These are phyloP conservation scores for Fomitiporia mediterranea DNA, from an alignment of 1,284 basidiomycete species.

Conservation along the genomic window DNA sequence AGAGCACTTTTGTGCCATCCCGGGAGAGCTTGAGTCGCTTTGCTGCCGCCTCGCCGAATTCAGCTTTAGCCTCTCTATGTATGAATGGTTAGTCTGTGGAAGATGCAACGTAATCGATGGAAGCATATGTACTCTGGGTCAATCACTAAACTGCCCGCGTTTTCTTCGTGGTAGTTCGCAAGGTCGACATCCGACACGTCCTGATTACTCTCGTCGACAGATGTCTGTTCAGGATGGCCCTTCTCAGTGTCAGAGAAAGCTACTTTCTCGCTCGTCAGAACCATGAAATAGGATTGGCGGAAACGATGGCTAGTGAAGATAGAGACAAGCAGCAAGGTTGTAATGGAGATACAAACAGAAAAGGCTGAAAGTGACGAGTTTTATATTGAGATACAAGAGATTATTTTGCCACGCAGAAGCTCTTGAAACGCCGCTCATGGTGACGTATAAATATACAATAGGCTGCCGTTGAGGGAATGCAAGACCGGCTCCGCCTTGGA, in stretches of 20 bases:
- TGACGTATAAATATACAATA: too few relatives aligned
- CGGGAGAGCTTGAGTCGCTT: constrained; percentile 42
- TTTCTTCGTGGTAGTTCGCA: constrained; percentile 45
- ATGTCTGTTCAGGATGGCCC: constrained; percentile 2
- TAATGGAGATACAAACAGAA: neutral
- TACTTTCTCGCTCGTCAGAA: neutral
- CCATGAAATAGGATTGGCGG: neutral
- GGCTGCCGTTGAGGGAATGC: too few relatives aligned
- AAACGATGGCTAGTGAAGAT: too few relatives aligned
- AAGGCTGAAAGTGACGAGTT: neutral
- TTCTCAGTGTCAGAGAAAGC: constrained; percentile 4
- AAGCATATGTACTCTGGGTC: constrained; percentile 51
- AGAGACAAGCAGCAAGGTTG: neutral
- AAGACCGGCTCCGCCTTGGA: too few relatives aligned
- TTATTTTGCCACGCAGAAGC: too few relatives aligned
- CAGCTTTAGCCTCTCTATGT: constrained; percentile 46
- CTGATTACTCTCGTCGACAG: constrained; percentile 7
- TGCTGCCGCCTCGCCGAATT: constrained; percentile 47
- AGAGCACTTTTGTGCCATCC: constrained; percentile 28
- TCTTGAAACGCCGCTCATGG: too few relatives aligned
- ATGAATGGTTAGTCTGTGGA: too few relatives aligned
- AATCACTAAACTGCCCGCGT: constrained; percentile 53
- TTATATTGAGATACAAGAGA: neutral
- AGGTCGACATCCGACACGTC: constrained; percentile 35
- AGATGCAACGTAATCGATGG: neutral